Base-by-base conservation (phyloP, 495 filamentous ascomycete genomes). In the Haplographium delicatum region DNA sequence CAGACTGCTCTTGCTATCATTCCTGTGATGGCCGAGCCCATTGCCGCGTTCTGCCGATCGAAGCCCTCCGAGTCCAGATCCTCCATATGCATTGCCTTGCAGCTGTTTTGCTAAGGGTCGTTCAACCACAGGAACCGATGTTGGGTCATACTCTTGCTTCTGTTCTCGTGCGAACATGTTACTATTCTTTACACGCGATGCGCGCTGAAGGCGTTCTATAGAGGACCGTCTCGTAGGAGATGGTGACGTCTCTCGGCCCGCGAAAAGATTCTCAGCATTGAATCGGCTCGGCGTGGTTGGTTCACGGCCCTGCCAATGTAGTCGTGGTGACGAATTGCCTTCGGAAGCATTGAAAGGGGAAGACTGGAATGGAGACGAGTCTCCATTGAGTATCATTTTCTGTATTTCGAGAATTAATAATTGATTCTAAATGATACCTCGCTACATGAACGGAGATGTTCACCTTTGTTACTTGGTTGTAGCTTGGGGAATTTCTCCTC, bases 151-250 rank as follows among this genome's bases (percentile, higher is more conserved):
- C 61, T 95, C 88, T 59, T 91, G 79, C 61, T 89, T 87, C 56
- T 86, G 79, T 65, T 95, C 88, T 24, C 88, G 85, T 19, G 88
- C 86, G 58, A 95, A 87, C 75, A 96, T 95, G 70, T 80, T 91
- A 74, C 90, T 93, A 70, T 96, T 97, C 70, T 93, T 95, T 43
- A 98, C 93, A 33, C 93, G 85, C 31, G 91, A 95, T 3, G 86
- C 89, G 56, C 85, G 84, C 71, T 96, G 94, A 49, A 98, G 68
- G 42, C 89, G 88, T 68, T 98, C 93, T 48, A 97, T 84, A 9
- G 91, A 96, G 4, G 89, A 84, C 54, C 91, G 84, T 60, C 86
- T 85, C 0, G 76, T 73, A 1, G 84, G 82, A 18, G 83, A 82
- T 15, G 80, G 81, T 9, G 85, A 81, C 25, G 61, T 68, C 40